These are phyloP conservation scores for Senna tora DNA, from an alignment of 306 rosid species.

Conservation along the genomic window DNA sequence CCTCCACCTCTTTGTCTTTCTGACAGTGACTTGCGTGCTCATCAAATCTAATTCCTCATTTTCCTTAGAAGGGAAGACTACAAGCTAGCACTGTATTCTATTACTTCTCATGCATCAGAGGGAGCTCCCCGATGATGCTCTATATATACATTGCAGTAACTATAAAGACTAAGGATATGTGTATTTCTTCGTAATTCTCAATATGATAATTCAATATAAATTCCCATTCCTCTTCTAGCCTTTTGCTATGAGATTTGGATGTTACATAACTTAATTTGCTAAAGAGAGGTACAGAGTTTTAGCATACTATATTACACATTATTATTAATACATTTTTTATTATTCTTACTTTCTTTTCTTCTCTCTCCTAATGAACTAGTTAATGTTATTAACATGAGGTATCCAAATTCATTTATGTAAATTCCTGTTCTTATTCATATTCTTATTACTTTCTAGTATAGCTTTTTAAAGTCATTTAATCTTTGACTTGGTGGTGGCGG, in stretches of 20 bases:
- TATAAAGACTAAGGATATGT: not conserved
- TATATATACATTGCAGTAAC: conserved; percentile 32
- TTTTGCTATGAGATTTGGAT: not conserved
- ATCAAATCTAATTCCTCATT: conserved; percentile 52
- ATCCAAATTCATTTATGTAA: not conserved
- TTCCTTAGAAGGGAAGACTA: conserved; percentile 56
- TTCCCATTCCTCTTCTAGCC: conserved; percentile 21
- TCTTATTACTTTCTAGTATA: not conserved
- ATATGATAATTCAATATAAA: conserved; percentile 20
- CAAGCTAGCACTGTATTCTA: conserved; percentile 40
- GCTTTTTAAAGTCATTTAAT: not conserved
- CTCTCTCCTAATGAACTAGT: not conserved
- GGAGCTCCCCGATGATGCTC: conserved; percentile 42
- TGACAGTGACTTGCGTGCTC: conserved; percentile 53
- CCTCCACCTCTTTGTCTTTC: conserved; percentile 57
- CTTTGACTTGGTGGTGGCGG: not conserved
- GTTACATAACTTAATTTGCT: not conserved
- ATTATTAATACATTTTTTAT: no score
- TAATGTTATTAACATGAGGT: not conserved
- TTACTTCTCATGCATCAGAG: conserved; percentile 32
- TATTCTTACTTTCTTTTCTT: no score
- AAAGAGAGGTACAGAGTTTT: not conserved
- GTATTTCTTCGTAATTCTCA: conserved; percentile 13
- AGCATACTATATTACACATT: not conserved
- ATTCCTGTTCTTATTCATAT: not conserved